Evolutionary conservation across 768 basidiomycete genomes (phyloP), one percentile per base, ranked within the genome.

Genomic region (Xerocomellus chrysenteron): DNA sequence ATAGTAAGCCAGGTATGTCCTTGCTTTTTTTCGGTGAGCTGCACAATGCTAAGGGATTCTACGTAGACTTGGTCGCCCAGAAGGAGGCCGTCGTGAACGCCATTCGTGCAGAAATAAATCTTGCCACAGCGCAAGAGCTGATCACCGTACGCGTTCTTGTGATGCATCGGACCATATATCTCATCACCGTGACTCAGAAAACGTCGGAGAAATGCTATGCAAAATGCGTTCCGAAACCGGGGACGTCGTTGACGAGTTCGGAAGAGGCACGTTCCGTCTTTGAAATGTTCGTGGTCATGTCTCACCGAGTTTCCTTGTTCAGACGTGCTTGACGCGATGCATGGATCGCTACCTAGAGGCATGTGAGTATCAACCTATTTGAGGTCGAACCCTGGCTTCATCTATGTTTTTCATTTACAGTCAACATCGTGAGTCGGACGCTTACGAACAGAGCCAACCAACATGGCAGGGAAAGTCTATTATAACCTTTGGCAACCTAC

Each of bases 291-390:
- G 35, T 44, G 41, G 30, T 41, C 35, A 35, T 51, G n/a, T 16
- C 33, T 61, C 32, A 58, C 40, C 6, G 37, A 28, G 11, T 33
- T 36, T 12, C 40, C 19, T 36, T 36, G 30, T 19, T 3, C 55
- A 93, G 92, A 85, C 84, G 28, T 94, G 92, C 64, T 75, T 93
- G 42, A 74, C 82, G 7, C 78, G 84, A 55, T 94, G 92, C 68
- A 76, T 92, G 65, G 89, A 92, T 51, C 82, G 90, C 43, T 94
- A 92, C 68, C 77, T 94, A 76, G 89, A 93, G 72, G 88, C 88
- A 36, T 92, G 91, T 92, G 65, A 75, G 89, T 82, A 50, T 35
- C 4, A 5, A 16, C 11, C 16, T 33, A 28, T 26, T 51, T 50
- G 37, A 26, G 19, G 32, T 21, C 28, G 35, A 44, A 17, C 19